phyloP scores from a whole-genome alignment of 768 basidiomycete genomes.

The Suillus brevipes region DNA sequence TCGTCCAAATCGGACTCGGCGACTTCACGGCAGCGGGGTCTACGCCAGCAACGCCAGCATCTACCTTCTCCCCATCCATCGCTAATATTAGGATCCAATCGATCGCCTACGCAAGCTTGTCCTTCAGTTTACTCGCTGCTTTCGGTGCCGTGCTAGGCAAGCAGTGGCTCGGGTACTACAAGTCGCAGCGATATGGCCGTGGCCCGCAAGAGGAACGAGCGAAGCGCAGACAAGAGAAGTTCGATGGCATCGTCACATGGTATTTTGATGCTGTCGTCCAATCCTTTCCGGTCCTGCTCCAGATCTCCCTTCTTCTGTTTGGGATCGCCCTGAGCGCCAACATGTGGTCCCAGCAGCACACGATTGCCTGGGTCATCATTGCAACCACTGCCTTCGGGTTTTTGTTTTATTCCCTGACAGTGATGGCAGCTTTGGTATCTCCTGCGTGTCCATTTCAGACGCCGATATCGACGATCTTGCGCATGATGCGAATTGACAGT shows the following conservation, averaged over 20 bases:
- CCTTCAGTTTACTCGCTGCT: slow-evolving; percentile 14
- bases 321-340: slow-evolving; percentile 11
- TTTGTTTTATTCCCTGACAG: slow-evolving; percentile 3
- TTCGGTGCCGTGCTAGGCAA: slow-evolving; percentile 16
- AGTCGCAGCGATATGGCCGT: background rate
- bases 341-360: slow-evolving; percentile 1
- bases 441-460: slow-evolving; percentile 7
- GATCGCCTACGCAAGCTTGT: slow-evolving; percentile 13
- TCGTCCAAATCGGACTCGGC: slow-evolving; percentile 9
- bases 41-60: background rate
- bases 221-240: slow-evolving; percentile 12
- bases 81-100: background rate
- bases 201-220: slow-evolving; percentile 13
- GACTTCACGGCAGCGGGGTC: slow-evolving; percentile 8
- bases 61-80: background rate
- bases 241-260: slow-evolving; percentile 13
- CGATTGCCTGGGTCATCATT: slow-evolving; percentile 1
- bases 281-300: slow-evolving; percentile 12
- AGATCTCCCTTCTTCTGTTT: slow-evolving; percentile 14
- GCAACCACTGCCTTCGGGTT: background rate
- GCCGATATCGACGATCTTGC: background rate
- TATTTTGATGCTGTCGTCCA: slow-evolving; percentile 13
- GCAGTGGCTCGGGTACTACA: slow-evolving; percentile 14
- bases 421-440: slow-evolving; percentile 6
- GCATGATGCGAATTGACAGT: background rate